These are phyloP conservation scores for Aurinia saxatilis DNA, from an alignment of 345 rosid genomes.

Conservation along the genomic window DNA sequence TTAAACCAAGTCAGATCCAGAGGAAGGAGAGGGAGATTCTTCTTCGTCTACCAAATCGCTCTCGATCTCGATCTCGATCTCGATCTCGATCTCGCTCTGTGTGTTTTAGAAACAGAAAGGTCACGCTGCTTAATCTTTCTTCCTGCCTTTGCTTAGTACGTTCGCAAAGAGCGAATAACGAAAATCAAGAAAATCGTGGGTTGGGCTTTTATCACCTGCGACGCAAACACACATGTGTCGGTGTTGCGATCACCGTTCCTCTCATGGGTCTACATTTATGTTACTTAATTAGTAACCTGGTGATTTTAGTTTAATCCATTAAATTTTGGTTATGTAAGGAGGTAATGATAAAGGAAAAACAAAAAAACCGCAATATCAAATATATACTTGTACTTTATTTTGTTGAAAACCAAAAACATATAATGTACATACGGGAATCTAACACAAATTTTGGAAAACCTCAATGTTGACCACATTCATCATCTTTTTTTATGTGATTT, in stretches of 20 bases:
- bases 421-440: no score
- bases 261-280: neutral
- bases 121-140: conserved; percentile 1
- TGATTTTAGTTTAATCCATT: no score
- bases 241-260: neutral
- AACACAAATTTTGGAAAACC: no score
- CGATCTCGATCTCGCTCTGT: neutral
- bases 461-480: no score
- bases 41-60: neutral
- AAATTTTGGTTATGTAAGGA: no score
- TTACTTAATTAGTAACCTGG: no score
- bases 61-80: no score
- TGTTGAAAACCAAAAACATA: no score
- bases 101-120: neutral
- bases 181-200: conserved; percentile 27
- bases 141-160: conserved; percentile 17
- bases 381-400: no score
- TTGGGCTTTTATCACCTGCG: conserved; percentile 7
- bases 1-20: conserved; percentile 19
- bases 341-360: no score
- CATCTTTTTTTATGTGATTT: no score
- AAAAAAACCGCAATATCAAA: no score
- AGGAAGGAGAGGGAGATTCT: neutral
- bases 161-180: conserved; percentile 27
- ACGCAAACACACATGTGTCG: conserved; percentile 14